A percentile compares a stretch with the other conserved stretches of the same genome.
Conservation (phyloP, 257 asterid genomes). For the Jacaranda mimosifolia region DNA sequence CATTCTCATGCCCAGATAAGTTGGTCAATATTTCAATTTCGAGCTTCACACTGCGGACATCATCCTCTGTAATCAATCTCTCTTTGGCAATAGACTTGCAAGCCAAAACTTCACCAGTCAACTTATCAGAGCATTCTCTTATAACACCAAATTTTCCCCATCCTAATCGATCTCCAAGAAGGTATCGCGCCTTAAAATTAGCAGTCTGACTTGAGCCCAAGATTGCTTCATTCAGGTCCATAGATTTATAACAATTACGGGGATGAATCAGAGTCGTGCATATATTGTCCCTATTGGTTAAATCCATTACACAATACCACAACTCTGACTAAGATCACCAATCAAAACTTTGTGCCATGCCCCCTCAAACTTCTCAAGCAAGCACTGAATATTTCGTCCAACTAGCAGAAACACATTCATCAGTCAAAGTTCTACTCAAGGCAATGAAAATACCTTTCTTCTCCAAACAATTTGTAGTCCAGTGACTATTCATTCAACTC, state of each 20-base stretch:
- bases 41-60: conserved; percentile 62
- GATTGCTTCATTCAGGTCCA: conserved; percentile 43
- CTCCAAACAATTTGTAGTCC: conserved; percentile 5
- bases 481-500: conserved; percentile 22
- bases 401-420: conserved; percentile 1
- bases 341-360: conserved; percentile 3
- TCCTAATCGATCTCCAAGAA: conserved; percentile 61
- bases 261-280: conserved; percentile 15
- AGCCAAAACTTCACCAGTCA: conserved; percentile 66
- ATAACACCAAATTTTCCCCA: conserved; percentile 71
- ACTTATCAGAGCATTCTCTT: conserved; percentile 58
- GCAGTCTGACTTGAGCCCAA: conserved; percentile 47
- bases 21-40: conserved; percentile 66
- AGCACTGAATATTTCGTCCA: conserved; percentile 23
- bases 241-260: conserved; percentile 47
- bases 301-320: conserved; percentile 45
- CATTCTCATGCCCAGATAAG: conserved; percentile 62
- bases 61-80: conserved; percentile 56
- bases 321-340: background rate
- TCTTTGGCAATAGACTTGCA: conserved; percentile 70
- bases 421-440: background rate
- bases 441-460: conserved; percentile 2
- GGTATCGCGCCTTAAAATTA: conserved; percentile 52
- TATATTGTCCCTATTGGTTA: conserved; percentile 20
- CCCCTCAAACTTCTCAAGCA: background rate